phyloP scores from a whole-genome alignment of 805 yeast genomes.

The Wickerhamiella musiphila region DNA sequence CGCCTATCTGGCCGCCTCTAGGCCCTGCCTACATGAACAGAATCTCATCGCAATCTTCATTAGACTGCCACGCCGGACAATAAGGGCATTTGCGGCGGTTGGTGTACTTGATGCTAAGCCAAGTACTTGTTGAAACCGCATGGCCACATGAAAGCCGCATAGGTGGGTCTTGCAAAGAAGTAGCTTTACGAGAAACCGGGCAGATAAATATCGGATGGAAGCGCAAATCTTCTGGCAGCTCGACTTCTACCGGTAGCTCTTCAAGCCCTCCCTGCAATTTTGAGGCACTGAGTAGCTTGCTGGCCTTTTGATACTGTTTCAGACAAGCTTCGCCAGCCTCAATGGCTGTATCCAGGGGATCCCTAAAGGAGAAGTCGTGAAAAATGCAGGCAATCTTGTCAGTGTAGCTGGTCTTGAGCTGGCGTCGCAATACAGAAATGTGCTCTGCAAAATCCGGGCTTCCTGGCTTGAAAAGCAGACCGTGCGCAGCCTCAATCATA shows the following conservation, averaged over 20 bases:
- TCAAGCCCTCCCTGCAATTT: background rate
- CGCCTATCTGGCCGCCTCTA: too few species aligned
- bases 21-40: slow-evolving; percentile 1
- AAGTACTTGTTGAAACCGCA: slow-evolving; percentile 37
- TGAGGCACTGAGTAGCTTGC: background rate
- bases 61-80: slow-evolving; percentile 28
- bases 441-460: too few species aligned
- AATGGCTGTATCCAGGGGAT: too few species aligned
- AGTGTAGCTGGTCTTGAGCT: too few species aligned
- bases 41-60: background rate
- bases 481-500: too few species aligned
- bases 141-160: slow-evolving; percentile 48
- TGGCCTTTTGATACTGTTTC: background rate
- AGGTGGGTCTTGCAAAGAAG: slow-evolving; percentile 38
- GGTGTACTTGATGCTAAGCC: slow-evolving; percentile 29
- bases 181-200: slow-evolving; percentile 53
- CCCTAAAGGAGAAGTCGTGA: too few species aligned
- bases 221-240: slow-evolving; percentile 33
- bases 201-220: slow-evolving; percentile 56
- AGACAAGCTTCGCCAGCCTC: too few species aligned
- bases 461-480: too few species aligned
- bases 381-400: too few species aligned
- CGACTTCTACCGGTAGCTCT: slow-evolving; percentile 27
- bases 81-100: slow-evolving; percentile 40
- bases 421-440: too few species aligned